phyloP scores from a whole-genome alignment of 495 filamentous ascomycete genomes.

The Penicillium soppii region DNA sequence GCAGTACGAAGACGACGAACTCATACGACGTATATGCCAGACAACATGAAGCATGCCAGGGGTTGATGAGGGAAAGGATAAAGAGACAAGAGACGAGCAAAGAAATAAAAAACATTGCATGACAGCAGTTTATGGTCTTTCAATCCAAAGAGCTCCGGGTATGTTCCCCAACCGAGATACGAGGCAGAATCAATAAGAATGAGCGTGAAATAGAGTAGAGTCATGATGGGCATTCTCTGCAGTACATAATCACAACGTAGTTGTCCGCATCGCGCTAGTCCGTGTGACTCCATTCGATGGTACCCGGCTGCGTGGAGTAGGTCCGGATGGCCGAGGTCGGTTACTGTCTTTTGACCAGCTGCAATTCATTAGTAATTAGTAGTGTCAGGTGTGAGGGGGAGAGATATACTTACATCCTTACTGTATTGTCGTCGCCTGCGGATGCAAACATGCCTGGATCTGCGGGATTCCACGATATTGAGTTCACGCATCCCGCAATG shows the following conservation, averaged over 20 bases:
- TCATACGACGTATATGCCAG: conserved; percentile 16
- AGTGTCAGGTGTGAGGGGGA: background rate
- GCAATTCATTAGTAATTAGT: conserved; percentile 17
- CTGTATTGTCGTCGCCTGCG: conserved; percentile 81
- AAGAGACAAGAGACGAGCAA: background rate
- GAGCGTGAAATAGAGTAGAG: background rate
- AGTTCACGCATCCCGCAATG: conserved; percentile 72
- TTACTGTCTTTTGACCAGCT: conserved; percentile 44
- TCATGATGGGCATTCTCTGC: background rate
- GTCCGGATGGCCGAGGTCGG: conserved; percentile 16
- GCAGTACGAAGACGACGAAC: background rate
- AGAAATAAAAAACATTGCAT: conserved; percentile 4
- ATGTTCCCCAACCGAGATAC: conserved; percentile 11
- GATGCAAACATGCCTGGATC: conserved; percentile 86
- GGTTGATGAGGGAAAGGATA: background rate
- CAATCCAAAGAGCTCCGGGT: conserved; percentile 19
- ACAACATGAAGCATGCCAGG: background rate
- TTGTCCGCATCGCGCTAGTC: conserved; percentile 45
- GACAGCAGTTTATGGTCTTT: conserved; percentile 20
- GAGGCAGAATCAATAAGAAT: conserved; percentile 5
- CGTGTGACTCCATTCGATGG: conserved; percentile 36
- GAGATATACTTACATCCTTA: conserved; percentile 70
- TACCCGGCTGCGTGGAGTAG: conserved; percentile 25
- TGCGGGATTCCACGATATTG: conserved; percentile 86
- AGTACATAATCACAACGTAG: conserved; percentile 21